A percentile compares a stretch with the other conserved stretches of the same genome.
Evolutionary conservation across 768 basidiomycete species (phyloP).

Genomic region (Macrolepiota albuminosa): DNA sequence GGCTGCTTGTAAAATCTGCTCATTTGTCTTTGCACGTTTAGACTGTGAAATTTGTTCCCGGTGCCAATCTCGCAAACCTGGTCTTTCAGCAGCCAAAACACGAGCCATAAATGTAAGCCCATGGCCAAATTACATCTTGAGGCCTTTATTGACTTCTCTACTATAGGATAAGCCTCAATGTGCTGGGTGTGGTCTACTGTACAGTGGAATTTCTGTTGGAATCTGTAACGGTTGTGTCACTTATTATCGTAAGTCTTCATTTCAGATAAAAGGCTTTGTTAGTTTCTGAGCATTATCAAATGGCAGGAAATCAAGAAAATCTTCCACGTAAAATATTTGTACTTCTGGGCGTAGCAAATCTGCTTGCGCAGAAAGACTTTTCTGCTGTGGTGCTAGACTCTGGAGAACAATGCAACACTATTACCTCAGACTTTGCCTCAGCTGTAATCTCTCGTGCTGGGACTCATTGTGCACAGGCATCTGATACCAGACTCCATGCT

Average conservation of each 20-base stretch:
- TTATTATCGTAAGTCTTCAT: too few species aligned
- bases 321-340: neutral
- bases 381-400: neutral
- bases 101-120: neutral
- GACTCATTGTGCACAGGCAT: neutral
- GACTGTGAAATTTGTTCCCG: neutral
- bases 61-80: neutral
- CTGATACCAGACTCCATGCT: neutral
- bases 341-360: neutral
- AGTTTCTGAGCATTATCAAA: neutral
- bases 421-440: neutral
- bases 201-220: neutral
- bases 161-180: neutral
- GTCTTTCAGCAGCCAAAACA: neutral
- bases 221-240: neutral
- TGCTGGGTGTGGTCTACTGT: neutral
- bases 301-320: neutral
- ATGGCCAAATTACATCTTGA: neutral
- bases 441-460: neutral
- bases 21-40: neutral
- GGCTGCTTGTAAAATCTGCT: neutral
- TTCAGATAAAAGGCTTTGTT: too few species aligned
- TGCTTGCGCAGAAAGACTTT: neutral
- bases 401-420: neutral
- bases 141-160: neutral